phyloP scores from a whole-genome alignment of 2,329 filamentous ascomycete genomes.

The Cercospora zeina region DNA sequence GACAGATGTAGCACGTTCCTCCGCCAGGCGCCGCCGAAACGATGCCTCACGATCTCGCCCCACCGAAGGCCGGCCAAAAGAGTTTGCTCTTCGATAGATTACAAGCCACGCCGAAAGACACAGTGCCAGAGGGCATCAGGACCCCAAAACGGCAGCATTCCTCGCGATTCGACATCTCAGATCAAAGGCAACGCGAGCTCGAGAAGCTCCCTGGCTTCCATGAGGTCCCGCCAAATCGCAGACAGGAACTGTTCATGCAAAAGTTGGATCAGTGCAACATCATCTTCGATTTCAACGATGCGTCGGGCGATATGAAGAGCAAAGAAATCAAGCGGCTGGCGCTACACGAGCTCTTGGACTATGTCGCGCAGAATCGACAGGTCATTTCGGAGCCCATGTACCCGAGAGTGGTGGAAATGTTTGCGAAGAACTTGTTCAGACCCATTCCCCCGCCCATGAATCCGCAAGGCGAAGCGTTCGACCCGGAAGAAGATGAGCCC shows the following conservation, averaged over 20 bases:
- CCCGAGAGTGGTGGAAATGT: constrained; percentile 97
- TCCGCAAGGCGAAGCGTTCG: constrained; percentile 95
- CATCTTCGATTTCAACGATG: constrained; percentile 99
- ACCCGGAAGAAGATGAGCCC: constrained; percentile 97
- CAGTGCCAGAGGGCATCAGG: constrained; percentile 84
- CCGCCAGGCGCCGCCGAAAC: constrained; percentile 93
- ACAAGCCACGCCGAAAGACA: constrained; percentile 89
- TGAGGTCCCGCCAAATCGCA: constrained; percentile 89
- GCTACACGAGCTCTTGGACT: constrained; percentile 92
- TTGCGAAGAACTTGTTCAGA: constrained; percentile 95
- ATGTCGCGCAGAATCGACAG: constrained; percentile 96
- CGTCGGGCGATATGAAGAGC: constrained; percentile 97
- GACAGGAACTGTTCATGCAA: constrained; percentile 98
- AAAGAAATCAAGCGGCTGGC: constrained; percentile 99
- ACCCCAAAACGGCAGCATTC: constrained; percentile 97
- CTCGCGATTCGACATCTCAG: constrained; percentile 95
- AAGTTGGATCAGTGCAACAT: constrained; percentile 99
- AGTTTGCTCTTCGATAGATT: constrained; percentile 84
- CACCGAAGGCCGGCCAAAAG: constrained; percentile 88
- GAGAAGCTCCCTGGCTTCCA: constrained; percentile 98
- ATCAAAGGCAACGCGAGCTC: constrained; percentile 81
- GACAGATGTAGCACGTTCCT: constrained; percentile 70
- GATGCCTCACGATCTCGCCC: constrained; percentile 95
- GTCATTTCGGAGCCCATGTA: constrained; percentile 99
- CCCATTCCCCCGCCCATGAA: constrained; percentile 97